Base-by-base conservation (phyloP, 495 filamentous ascomycete species). In the Neurospora discreta region DNA sequence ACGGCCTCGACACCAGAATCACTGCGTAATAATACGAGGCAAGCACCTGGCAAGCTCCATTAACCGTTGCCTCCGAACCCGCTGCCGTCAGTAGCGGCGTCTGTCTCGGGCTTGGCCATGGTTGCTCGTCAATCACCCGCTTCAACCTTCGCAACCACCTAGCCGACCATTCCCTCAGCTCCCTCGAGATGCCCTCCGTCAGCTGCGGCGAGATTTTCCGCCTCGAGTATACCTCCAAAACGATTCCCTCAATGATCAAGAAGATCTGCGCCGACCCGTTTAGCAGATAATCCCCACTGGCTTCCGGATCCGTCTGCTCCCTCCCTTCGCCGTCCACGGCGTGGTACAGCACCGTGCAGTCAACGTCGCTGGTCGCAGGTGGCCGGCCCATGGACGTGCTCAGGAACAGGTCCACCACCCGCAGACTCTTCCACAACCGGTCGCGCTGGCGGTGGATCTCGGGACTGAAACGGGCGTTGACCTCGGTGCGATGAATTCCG, bases 361-460 rank as follows among this genome's bases (percentile, higher is more conserved):
- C 87, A 36, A 85, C 82, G 65, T 89, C 88, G 0, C 86, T 86
- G 1, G 87, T 88, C 2, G 87, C 86, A 0, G 88, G 88, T 1
- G 88, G 88, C 0, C 88, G 83, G 0, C 88, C 88, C 75, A 89
- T 80, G 1, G 87, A 89, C 44, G 86, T 86, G 74, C 85, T 87
- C 40, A 89, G 82, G 70, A 88, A 90, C 7, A 90, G 73, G 71
- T 90, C 88, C 72, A 89, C 80, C 70, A 90, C 85, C 1, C 88
- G 83, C 15, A 90, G 78, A 74, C 87, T 89, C 75, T 87, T 89
- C 88, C 88, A 90, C 0, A 89, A 81, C 16, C 85, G 82, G 69
- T 90, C 88, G 71, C 88, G 81, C 75, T 78, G 80, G 3, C 79
- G 77, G 39, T 85, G 83, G 26, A 85, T 80, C 3, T 83, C 81